Base-by-base conservation (phyloP, 1,284 basidiomycete genomes). In the Cutaneotrichosporon cavernicola region DNA sequence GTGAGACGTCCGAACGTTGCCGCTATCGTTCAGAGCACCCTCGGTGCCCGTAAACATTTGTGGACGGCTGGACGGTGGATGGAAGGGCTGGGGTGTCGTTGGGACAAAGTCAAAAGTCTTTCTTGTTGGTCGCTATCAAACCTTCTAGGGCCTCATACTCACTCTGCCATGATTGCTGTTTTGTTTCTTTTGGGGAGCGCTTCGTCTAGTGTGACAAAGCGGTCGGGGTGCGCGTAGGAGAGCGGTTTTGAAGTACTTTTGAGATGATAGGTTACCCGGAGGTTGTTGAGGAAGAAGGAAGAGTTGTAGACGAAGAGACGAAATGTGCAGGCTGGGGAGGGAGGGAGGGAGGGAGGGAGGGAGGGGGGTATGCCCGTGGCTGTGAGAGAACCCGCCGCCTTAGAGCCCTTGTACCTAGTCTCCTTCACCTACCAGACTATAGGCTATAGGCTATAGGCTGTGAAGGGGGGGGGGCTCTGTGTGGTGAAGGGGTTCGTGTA, bases 101-200 rank as follows among this genome's bases (percentile, higher is more conserved):
- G 30, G 7, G 30, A 53, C 3, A 53, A 53, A 53, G 30, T 34
- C 18, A 30, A 53, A 53, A 53, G 16, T 6, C 22, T 13, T 50
- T 30, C 49, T 50, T 50, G 22, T 50, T 22, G 49, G 30, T 51
- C 51, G 51, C 51, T 53, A 31, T n/a, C 51, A 30, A 53, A 32
- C 18, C 51, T 53, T 51, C 22, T 7, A 26, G 14, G 53, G 38
- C 34, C 30, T 50, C 36, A 22, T 61, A 80, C 79, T 78, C 72
- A 80, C 79, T 79, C 79, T 64, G 79, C 75, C 79, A 80, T 80
- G 70, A 75, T 80, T 63, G 66, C 38, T 69, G 67, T 68, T 66
- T 65, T 65, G 63, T 66, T 69, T 61, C 67, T 70, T 67, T 70
- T 58, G 56, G 56, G 61, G 70, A 70, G 70, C 65, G 72, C 75